Evolutionary conservation across 2,329 filamentous ascomycete genomes (phyloP).

Genomic region (Fusarium chuoi): DNA sequence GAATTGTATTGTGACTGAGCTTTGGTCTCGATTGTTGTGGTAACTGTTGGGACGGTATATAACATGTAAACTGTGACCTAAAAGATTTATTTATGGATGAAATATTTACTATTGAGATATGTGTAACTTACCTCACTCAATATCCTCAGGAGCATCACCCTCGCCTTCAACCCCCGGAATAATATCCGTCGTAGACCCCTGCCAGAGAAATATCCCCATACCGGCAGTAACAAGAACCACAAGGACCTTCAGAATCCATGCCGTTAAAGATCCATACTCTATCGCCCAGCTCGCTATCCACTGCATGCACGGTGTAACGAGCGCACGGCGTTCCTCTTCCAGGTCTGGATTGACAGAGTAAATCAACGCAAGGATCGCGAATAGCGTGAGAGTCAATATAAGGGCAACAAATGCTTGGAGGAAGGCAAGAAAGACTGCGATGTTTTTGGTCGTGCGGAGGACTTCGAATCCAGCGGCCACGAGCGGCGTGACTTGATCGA

Average conservation of each 20-base stretch:
- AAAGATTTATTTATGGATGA: not conserved
- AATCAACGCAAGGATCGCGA: constrained; percentile 7
- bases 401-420: not conserved
- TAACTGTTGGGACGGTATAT: fast-evolving
- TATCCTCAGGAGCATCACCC: not conserved
- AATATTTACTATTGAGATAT: not conserved
- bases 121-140: not conserved
- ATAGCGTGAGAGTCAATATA: not conserved
- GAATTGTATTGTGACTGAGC: fast-evolving
- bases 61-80: fast-evolving
- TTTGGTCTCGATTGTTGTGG: not conserved
- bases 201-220: not conserved
- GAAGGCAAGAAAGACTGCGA: constrained; percentile 5
- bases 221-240: not conserved
- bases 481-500: constrained; percentile 9
- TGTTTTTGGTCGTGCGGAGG: constrained; percentile 17
- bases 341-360: constrained; percentile 18
- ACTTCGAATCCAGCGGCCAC: constrained; percentile 18
- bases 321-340: not conserved
- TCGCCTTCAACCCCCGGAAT: not conserved
- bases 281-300: constrained; percentile 10
- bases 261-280: not conserved
- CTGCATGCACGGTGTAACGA: constrained; percentile 11
- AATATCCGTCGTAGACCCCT: not conserved
- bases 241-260: not conserved